phyloP scores from a whole-genome alignment of 1,139 yeast genomes.

The Insectozyma bohioensis region DNA sequence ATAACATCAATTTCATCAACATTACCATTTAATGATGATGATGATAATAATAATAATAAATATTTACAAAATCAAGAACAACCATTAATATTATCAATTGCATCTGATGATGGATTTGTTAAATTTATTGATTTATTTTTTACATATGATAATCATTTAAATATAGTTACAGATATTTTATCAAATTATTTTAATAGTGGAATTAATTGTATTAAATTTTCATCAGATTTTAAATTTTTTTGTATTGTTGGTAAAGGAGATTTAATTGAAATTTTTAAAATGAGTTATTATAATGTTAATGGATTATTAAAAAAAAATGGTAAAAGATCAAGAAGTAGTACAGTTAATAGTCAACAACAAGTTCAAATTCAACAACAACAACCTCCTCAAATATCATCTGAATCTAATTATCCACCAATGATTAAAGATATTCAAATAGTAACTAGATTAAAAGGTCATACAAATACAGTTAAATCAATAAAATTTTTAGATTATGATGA shows the following conservation, averaged over 20 bases:
- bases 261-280: conserved; percentile 53
- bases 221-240: conserved; percentile 66
- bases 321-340: conserved; percentile 38
- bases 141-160: conserved; percentile 15
- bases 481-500: conserved; percentile 27
- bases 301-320: conserved; percentile 26
- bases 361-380: conserved; percentile 3
- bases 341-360: conserved; percentile 26
- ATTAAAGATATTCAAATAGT: conserved; percentile 44
- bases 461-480: conserved; percentile 60
- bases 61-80: conserved; percentile 12
- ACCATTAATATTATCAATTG: conserved; percentile 55
- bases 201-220: conserved; percentile 53
- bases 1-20: conserved; percentile 37
- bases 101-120: conserved; percentile 67
- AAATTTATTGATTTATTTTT: conserved; percentile 52
- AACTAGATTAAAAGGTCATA: conserved; percentile 62
- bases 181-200: conserved; percentile 72
- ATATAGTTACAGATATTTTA: conserved; percentile 52
- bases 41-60: too few species aligned
- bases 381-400: not conserved
- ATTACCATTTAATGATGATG: too few species aligned
- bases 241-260: conserved; percentile 60
- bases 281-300: conserved; percentile 41
- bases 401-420: conserved; percentile 31